phyloP scores from a whole-genome alignment of 805 yeast species.

The Starmerella apicola region DNA sequence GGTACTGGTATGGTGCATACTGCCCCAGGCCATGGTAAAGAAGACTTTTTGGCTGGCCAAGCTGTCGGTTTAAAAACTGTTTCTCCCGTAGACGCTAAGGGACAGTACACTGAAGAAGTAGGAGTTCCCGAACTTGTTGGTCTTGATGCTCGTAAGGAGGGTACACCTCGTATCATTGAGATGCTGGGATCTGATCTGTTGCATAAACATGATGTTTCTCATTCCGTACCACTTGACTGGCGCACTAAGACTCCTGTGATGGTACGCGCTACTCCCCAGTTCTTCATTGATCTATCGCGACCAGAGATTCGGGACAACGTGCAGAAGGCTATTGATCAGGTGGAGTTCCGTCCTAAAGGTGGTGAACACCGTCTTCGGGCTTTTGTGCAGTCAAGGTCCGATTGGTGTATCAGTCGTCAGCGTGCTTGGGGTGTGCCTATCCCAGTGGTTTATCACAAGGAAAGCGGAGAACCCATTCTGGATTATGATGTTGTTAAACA shows the following conservation, averaged over 20 bases:
- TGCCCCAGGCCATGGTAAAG: constrained; percentile 97
- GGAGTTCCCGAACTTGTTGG: constrained; percentile 41
- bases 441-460: constrained; percentile 60
- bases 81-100: constrained; percentile 71
- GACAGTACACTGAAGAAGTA: constrained; percentile 47
- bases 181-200: constrained; percentile 33
- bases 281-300: constrained; percentile 79
- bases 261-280: constrained; percentile 89
- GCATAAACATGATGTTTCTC: constrained; percentile 43
- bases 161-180: constrained; percentile 37
- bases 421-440: constrained; percentile 98
- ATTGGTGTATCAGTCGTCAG: constrained; percentile 97
- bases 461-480: constrained; percentile 52
- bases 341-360: constrained; percentile 58
- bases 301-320: constrained; percentile 47
- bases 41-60: constrained; percentile 68
- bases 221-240: constrained; percentile 96
- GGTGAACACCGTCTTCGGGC: constrained; percentile 62
- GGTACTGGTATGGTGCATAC: constrained; percentile 96
- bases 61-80: constrained; percentile 43
- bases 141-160: constrained; percentile 48
- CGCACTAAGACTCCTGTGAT: constrained; percentile 91
- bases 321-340: constrained; percentile 43
- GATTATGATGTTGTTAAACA: constrained; percentile 43
- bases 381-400: constrained; percentile 65